Conservation (phyloP, 805 yeast species). For the Schwanniomyces occidentalis region DNA sequence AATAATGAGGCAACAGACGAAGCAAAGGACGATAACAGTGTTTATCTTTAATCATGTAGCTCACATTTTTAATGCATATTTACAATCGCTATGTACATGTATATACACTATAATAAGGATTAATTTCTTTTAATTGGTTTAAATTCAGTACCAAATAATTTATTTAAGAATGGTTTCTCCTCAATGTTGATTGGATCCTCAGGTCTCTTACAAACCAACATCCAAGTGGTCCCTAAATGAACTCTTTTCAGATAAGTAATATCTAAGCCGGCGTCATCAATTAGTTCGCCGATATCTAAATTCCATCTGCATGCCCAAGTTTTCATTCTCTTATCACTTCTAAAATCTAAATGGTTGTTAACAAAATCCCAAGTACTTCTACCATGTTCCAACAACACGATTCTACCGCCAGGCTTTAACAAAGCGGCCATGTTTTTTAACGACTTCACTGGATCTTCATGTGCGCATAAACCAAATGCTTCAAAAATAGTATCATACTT, state of each 20-base stretch:
- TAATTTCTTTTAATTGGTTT: slow-evolving; percentile 24
- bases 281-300: slow-evolving; percentile 83
- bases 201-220: slow-evolving; percentile 72
- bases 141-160: slow-evolving; percentile 39
- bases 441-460: slow-evolving; percentile 86
- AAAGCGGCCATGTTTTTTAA: slow-evolving; percentile 69
- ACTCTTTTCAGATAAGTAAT: slow-evolving; percentile 76
- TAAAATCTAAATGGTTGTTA: slow-evolving; percentile 75
- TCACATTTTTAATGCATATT: slow-evolving; percentile 6
- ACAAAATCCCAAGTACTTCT: slow-evolving; percentile 77
- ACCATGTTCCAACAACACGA: slow-evolving; percentile 89
- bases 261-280: slow-evolving; percentile 81
- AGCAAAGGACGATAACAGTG: too few relatives aligned
- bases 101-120: slow-evolving; percentile 4
- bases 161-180: slow-evolving; percentile 43
- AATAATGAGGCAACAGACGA: too few relatives aligned
- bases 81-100: slow-evolving; percentile 7
- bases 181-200: slow-evolving; percentile 55
- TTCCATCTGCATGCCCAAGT: slow-evolving; percentile 99
- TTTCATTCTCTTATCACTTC: slow-evolving; percentile 80
- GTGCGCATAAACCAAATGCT: slow-evolving; percentile 95
- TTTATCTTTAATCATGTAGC: slow-evolving; percentile 16
- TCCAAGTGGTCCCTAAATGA: slow-evolving; percentile 94
- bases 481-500: slow-evolving; percentile 91
- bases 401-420: slow-evolving; percentile 86